Evolutionary conservation across 768 basidiomycete species (phyloP), one percentile per base, ranked within the genome.

Genomic region (Auricularia heimuer): DNA sequence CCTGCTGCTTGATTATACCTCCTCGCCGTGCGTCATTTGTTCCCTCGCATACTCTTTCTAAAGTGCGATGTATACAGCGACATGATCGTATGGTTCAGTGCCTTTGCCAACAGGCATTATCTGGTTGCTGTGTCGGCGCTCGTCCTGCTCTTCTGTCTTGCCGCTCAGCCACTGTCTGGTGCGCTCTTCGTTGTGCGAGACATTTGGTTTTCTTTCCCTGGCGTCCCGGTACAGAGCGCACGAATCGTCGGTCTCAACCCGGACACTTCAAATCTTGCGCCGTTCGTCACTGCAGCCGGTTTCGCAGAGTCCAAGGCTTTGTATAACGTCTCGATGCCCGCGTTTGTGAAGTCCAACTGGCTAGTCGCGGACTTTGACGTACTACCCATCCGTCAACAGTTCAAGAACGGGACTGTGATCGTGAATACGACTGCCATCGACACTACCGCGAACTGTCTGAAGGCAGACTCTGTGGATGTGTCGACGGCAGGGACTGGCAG

Each of bases 1-100:
- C 72, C 72, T 84, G 14, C 72, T 85, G 12, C 71, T 85, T 37
- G 84, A 85, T 70, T 84, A 85, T 65, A 83, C 82, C 0, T 77
- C 81, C 24, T 74, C 74, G n/a, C 83, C 80, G 82, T 82, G 62
- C 11, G 75, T 68, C 44, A 37, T 36, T 11, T 14, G 21, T 35
- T 29, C 51, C 7, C 62, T 63, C 62, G 44, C 44, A 11, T 29
- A 21, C 61, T 42, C 63, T 24, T 35, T 67, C 8, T 54, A 11
- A 51, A 11, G 44, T 18, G 21, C 39, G 34, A 21, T 36, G 37
- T 61, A 47, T 37, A 0, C 62, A 83, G 81, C 68, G 83, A 82
- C 63, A 78, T 81, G 65, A 54, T 80, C 35, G 80, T 82, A 4
- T 82, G 81, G 80, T 73, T 75, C 3, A 71, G 71, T 10, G 83